phyloP scores from a whole-genome alignment of 2,329 filamentous ascomycete species.

The Shiraia bambusicola region DNA sequence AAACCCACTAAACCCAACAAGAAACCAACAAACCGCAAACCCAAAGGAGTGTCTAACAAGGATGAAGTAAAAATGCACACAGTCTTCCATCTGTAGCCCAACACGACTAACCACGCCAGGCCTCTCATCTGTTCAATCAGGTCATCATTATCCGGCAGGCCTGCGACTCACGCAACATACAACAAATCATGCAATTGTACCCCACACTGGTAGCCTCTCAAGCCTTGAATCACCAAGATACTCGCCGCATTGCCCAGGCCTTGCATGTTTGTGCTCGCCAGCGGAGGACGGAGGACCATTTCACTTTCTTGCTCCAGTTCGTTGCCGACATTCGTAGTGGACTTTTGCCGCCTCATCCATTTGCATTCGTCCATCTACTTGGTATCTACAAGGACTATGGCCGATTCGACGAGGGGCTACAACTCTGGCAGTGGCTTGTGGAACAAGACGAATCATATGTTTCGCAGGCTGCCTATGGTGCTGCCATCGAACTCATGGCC shows the following conservation, averaged over 20 bases:
- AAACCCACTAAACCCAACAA: not conserved
- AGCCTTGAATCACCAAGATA: constrained; percentile 22
- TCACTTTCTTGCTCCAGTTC: constrained; percentile 42
- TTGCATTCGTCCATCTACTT: constrained; percentile 50
- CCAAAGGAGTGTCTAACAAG: not conserved
- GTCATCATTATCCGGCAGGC: constrained; percentile 25
- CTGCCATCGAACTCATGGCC: constrained; percentile 53
- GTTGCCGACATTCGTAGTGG: constrained; percentile 44
- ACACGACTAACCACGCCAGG: not conserved
- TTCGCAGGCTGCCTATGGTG: constrained; percentile 49
- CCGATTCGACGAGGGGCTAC: constrained; percentile 41
- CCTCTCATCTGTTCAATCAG: constrained; percentile 4
- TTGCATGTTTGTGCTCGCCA: constrained; percentile 41
- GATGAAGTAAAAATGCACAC: not conserved
- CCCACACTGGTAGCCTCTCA: constrained; percentile 19
- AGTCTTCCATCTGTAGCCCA: too few relatives aligned
- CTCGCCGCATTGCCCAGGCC: constrained; percentile 37
- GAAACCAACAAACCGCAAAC: not conserved
- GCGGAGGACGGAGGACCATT: constrained; percentile 8
- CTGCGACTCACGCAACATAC: constrained; percentile 16
- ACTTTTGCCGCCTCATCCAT: constrained; percentile 38
- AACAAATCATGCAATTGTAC: constrained; percentile 30
- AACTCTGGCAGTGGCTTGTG: constrained; percentile 54
- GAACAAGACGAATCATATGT: constrained; percentile 46
- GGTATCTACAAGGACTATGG: constrained; percentile 50